phyloP scores from a whole-genome alignment of 164 flowering plant genomes.

The Dillenia turbinata region DNA sequence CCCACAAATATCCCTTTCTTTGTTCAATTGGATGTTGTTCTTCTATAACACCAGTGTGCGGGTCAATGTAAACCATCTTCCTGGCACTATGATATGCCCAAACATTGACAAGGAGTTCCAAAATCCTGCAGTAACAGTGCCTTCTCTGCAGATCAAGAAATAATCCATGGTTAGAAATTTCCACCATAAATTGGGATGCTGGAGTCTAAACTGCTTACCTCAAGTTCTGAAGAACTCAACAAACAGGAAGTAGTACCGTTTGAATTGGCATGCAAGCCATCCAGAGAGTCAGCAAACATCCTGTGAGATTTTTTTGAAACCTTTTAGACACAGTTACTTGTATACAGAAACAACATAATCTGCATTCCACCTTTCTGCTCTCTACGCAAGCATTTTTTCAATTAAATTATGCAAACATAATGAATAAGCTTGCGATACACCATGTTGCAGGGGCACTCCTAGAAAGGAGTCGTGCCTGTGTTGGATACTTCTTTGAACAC shows the following conservation, averaged over 20 bases:
- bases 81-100: conserved; percentile 97
- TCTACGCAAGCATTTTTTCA: too few species aligned
- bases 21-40: conserved; percentile 85
- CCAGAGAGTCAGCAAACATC: conserved; percentile 89
- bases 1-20: conserved; percentile 74
- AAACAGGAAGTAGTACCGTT: conserved; percentile 37
- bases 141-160: conserved; percentile 44
- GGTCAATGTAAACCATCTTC: conserved; percentile 80
- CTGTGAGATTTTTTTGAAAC: conserved; percentile 31
- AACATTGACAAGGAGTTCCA: conserved; percentile 85
- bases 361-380: too few species aligned
- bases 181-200: not conserved
- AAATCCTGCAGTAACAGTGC: conserved; percentile 83
- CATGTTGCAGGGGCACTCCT: too few species aligned
- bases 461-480: too few species aligned
- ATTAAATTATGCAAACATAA: too few species aligned
- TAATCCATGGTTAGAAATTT: not conserved
- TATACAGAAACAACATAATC: too few species aligned
- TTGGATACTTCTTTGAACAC: too few species aligned
- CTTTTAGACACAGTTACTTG: not conserved
- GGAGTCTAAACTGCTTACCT: conserved; percentile 41
- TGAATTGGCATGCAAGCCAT: conserved; percentile 48
- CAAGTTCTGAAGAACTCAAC: conserved; percentile 59
- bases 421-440: too few species aligned
- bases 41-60: conserved; percentile 55